Evolutionary conservation across 306 rosid species (phyloP), one percentile per base, ranked within the genome.

Genomic region (Quercus glauca): DNA sequence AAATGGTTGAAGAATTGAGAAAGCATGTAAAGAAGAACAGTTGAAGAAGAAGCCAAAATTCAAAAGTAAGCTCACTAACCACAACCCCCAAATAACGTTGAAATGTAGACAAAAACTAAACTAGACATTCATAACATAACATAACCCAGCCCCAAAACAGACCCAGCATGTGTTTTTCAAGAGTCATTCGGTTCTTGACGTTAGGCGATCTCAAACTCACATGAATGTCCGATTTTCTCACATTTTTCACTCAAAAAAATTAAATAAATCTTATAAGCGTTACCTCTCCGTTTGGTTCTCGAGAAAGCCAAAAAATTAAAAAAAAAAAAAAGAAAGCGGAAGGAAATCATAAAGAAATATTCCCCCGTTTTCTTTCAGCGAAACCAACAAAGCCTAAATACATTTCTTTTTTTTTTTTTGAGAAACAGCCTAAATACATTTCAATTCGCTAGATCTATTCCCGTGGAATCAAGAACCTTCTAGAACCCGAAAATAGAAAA

Each of bases 381-480:
- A 58, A 20, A 21, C 12, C 43, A 52, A 12, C n/a, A 57, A n/a
- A 0, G 55, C 60, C 15, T 49, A 3, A 41, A 41, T 4, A 51
- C 5, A 10, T 33, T 41, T 20, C 20, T n/a, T n/a, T n/a, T n/a
- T n/a, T n/a, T n/a, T n/a, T n/a, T n/a, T n/a, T n/a, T n/a, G n/a
- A n/a, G n/a, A n/a, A n/a, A n/a, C n/a, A 0, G 55, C 60, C 15
- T 49, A 3, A 41, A 41, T 4, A 51, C 5, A 10, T 33, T 41
- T 20, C 20, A 63, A 31, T 25, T 53, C 5, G 37, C 61, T 63
- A 78, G 89, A 88, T 85, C 87, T 53, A 82, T 33, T 43, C 79
- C 72, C 20, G 57, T 64, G 26, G 80, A 69, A 52, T 29, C 5
- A 61, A 71, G 78, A 41, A 41, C 12, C 45, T 41, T 41, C 45